Conservation (phyloP, 2,329 filamentous ascomycete genomes). For the Penicillium sp. region DNA sequence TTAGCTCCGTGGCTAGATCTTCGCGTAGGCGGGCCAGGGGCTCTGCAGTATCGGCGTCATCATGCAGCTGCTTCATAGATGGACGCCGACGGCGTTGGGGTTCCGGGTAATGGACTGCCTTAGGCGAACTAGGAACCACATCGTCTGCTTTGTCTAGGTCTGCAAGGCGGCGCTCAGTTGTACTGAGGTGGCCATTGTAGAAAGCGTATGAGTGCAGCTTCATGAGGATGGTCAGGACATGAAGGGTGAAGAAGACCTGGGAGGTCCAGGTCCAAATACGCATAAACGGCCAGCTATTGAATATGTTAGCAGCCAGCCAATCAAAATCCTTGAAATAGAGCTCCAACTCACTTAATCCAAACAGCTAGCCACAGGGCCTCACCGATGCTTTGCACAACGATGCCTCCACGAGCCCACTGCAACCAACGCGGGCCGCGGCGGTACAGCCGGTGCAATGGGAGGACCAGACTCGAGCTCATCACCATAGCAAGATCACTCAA, state of each 20-base stretch:
- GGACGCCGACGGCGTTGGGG: constrained; percentile 39
- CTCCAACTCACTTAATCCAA: constrained; percentile 66
- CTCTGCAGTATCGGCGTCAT: constrained; percentile 45
- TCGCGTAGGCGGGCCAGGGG: constrained; percentile 71
- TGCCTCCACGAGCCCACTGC: constrained; percentile 76
- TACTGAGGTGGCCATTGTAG: constrained; percentile 93
- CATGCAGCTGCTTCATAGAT: constrained; percentile 19
- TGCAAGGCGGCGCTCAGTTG: constrained; percentile 77
- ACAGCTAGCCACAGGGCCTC: constrained; percentile 75
- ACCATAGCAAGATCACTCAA: constrained; percentile 87
- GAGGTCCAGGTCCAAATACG: constrained; percentile 95
- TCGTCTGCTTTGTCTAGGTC: constrained; percentile 76
- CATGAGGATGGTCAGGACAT: constrained; percentile 91
- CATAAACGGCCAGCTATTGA: constrained; percentile 69
- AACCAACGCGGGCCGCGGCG: constrained; percentile 57
- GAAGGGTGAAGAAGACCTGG: constrained; percentile 90
- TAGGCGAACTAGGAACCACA: constrained; percentile 56
- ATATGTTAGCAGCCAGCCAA: neutral
- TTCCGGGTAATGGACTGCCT: constrained; percentile 74
- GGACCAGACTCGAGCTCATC: constrained; percentile 65
- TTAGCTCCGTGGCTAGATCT: constrained; percentile 86
- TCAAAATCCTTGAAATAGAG: neutral
- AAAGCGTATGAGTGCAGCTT: constrained; percentile 99
- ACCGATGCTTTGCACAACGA: constrained; percentile 78
- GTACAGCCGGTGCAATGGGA: constrained; percentile 72